Percentiles rank a stretch among this genome's conserved stretches.
Evolutionary conservation across 176 grass and related monocot species (phyloP).

Genomic region (Pontederia paniculata): DNA sequence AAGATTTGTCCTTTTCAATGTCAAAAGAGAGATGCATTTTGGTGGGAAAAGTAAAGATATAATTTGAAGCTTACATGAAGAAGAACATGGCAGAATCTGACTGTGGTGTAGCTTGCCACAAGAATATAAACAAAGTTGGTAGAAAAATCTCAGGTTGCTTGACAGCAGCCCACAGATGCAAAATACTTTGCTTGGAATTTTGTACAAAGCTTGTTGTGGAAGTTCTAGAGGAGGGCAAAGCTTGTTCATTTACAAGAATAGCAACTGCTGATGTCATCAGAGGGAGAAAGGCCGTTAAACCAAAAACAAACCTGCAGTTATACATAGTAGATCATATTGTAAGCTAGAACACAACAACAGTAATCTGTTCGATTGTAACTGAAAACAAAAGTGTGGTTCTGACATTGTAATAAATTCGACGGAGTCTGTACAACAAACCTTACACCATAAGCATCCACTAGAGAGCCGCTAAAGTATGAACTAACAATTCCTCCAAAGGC

Average conservation of each 20-base stretch:
- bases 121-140: conserved; percentile 86
- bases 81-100: conserved; percentile 95
- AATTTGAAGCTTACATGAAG: conserved; percentile 50
- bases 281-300: conserved; percentile 79
- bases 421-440: conserved; percentile 35
- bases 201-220: conserved; percentile 50
- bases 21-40: not conserved
- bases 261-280: conserved; percentile 83
- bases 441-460: conserved; percentile 82
- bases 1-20: not conserved
- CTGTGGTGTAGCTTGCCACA: conserved; percentile 97
- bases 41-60: not conserved
- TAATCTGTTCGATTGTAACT: not conserved
- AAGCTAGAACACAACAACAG: too few relatives aligned
- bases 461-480: conserved; percentile 91
- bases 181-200: conserved; percentile 47
- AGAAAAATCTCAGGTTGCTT: conserved; percentile 79
- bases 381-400: not conserved
- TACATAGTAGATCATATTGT: not conserved
- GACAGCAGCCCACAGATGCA: conserved; percentile 72
- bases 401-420: not conserved
- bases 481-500: conserved; percentile 85
- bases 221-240: conserved; percentile 17
- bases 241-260: conserved; percentile 80
- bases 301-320: conserved; percentile 78